These are phyloP conservation scores for Pythium brassicae DNA, from an alignment of 352 stramenopile genomes.

Conservation along the genomic window DNA sequence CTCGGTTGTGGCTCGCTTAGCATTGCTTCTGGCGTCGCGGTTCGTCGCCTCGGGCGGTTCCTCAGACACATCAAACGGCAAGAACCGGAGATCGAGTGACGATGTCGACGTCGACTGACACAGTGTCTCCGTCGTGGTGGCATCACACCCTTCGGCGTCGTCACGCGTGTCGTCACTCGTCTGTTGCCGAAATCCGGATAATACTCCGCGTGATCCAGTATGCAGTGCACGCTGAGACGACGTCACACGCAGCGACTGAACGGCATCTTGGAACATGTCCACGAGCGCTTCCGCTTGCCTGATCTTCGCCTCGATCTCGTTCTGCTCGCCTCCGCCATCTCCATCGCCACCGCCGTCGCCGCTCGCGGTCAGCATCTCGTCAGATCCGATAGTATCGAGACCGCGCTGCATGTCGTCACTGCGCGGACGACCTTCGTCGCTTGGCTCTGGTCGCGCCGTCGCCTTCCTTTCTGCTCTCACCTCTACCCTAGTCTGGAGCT, in stretches of 20 bases:
- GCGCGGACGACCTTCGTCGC: background rate
- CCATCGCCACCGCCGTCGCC: background rate
- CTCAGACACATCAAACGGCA: slow-evolving; percentile 10
- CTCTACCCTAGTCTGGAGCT: background rate
- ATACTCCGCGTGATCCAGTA: background rate
- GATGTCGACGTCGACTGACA: slow-evolving; percentile 15
- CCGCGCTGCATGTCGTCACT: background rate
- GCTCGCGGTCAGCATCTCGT: background rate
- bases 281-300: slow-evolving; percentile 5
- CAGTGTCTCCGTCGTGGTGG: background rate
- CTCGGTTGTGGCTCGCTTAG: background rate
- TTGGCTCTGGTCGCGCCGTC: background rate
- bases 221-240: background rate
- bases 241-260: background rate
- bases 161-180: background rate
- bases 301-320: slow-evolving; percentile 7
- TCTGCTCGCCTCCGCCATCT: background rate
- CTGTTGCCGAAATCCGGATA: too few relatives aligned
- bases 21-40: background rate
- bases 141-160: background rate
- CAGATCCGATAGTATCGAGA: background rate
- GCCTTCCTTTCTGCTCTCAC: background rate
- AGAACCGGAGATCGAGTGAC: slow-evolving; percentile 13
- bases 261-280: slow-evolving; percentile 3
- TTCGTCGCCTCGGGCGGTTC: slow-evolving; percentile 2